Evolutionary conservation across 768 basidiomycete genomes (phyloP).

Genomic region (Collybiopsis confluens): DNA sequence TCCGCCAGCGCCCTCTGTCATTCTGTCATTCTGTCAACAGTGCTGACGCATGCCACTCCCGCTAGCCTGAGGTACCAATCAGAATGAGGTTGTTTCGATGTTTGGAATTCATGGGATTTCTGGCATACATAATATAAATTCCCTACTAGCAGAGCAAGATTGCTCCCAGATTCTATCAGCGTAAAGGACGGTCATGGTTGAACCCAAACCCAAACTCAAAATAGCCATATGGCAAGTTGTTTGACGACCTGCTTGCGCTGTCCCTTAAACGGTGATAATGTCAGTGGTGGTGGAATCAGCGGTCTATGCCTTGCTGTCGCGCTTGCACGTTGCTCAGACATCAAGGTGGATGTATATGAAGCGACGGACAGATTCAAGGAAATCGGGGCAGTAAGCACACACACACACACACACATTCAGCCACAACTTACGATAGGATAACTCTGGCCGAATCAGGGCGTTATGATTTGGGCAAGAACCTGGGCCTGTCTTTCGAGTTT

Average conservation of each 20-base stretch:
- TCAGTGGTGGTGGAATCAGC: slow-evolving; percentile 35
- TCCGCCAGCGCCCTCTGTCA: too few species aligned
- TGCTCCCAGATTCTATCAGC: too few species aligned
- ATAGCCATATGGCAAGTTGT: slow-evolving; percentile 31
- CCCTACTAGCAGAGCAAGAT: too few species aligned
- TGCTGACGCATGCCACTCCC: too few species aligned
- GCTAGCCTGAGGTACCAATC: too few species aligned
- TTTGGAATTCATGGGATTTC: too few species aligned
- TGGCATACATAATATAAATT: too few species aligned
- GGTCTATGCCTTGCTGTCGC: slow-evolving; percentile 37
- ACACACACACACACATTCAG: too few species aligned
- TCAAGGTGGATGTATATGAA: slow-evolving; percentile 44
- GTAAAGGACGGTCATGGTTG: background rate
- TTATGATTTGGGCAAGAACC: slow-evolving; percentile 42
- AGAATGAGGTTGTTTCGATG: too few species aligned
- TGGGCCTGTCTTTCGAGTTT: slow-evolving; percentile 39
- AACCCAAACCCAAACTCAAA: slow-evolving; percentile 12
- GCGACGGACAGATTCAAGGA: slow-evolving; percentile 42
- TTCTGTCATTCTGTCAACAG: too few species aligned
- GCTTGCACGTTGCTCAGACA: slow-evolving; percentile 31
- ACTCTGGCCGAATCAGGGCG: too few species aligned
- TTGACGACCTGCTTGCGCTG: background rate
- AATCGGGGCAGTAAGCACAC: slow-evolving; percentile 37
- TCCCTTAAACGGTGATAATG: background rate
- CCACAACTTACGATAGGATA: too few species aligned